Conservation (phyloP, 192 early-diverging fungal species). For the Thoreauomyces humboldtii region DNA sequence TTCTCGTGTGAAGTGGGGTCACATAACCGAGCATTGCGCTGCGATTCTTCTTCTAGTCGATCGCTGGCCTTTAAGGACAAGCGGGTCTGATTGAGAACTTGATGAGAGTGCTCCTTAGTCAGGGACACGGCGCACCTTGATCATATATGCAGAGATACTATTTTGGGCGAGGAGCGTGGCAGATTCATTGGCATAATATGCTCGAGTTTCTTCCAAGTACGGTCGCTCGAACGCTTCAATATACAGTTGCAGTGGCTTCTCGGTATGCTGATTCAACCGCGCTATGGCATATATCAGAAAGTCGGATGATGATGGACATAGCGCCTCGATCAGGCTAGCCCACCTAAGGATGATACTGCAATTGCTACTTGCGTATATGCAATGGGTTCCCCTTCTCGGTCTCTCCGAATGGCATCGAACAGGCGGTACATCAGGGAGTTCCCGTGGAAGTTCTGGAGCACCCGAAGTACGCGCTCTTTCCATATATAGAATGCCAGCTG, state of each 20-base stretch:
- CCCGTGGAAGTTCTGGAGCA: conserved; percentile 53
- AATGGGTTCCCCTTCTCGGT: conserved; percentile 66
- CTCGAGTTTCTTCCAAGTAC: conserved; percentile 62
- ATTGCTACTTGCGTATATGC: conserved; percentile 50
- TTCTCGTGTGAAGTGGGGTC: conserved; percentile 66
- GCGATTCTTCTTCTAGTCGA: conserved; percentile 61
- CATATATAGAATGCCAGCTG: conserved; percentile 73
- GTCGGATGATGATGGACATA: neutral
- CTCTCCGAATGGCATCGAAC: conserved; percentile 63
- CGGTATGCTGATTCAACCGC: conserved; percentile 58
- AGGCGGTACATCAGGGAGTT: conserved; percentile 70
- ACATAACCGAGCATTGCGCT: conserved; percentile 58
- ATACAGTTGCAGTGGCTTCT: conserved; percentile 69
- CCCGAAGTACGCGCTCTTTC: conserved; percentile 64
- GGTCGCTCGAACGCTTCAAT: conserved; percentile 75
- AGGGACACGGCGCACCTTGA: conserved; percentile 36
- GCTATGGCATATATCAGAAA: conserved; percentile 39
- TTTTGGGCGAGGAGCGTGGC: conserved; percentile 50
- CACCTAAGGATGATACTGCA: conserved; percentile 62
- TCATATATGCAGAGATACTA: conserved; percentile 71
- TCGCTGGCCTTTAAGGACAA: conserved; percentile 39
- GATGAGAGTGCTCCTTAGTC: neutral
- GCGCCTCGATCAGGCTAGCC: neutral
- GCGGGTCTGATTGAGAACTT: neutral
- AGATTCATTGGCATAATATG: conserved; percentile 72